Percentiles rank a stretch among this genome's conserved stretches.
Conservation (phyloP, 805 yeast species). For the Candida boleticola region DNA sequence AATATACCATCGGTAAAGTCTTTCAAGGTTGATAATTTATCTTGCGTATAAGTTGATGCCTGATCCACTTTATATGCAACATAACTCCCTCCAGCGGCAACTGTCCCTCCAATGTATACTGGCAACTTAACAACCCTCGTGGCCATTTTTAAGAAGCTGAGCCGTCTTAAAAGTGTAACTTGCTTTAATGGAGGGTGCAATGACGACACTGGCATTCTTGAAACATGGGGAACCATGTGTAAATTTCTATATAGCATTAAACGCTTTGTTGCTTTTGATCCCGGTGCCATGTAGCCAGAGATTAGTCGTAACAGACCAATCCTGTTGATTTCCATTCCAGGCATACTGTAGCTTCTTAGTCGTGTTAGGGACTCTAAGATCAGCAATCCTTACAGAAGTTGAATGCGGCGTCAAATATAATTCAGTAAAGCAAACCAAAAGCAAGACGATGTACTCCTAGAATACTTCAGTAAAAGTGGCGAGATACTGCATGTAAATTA, state of each 20-base stretch:
- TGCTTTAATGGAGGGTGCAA: neutral
- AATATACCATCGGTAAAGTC: conserved; percentile 59
- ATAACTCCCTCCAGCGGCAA: conserved; percentile 94
- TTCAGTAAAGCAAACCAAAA: too few relatives aligned
- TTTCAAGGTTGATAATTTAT: conserved; percentile 57
- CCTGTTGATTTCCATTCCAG: too few relatives aligned
- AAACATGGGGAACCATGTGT: neutral
- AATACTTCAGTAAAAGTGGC: too few relatives aligned
- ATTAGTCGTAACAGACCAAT: neutral
- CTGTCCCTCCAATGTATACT: conserved; percentile 81
- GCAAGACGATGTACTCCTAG: too few relatives aligned
- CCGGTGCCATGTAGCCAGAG: neutral
- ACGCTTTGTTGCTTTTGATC: neutral
- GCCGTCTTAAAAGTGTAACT: conserved; percentile 16
- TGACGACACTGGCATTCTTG: neutral
- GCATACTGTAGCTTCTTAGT: too few relatives aligned
- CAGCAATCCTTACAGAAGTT: too few relatives aligned
- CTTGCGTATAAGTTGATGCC: conserved; percentile 69
- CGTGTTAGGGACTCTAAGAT: too few relatives aligned
- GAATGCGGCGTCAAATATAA: too few relatives aligned
- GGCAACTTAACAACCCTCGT: conserved; percentile 62
- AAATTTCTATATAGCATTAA: neutral
- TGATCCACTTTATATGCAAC: conserved; percentile 90
- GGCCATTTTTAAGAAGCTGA: conserved; percentile 46
- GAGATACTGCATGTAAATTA: conserved; percentile 5